Evolutionary conservation across 2,329 filamentous ascomycete species (phyloP).

Genomic region (Monosporascus sp.): DNA sequence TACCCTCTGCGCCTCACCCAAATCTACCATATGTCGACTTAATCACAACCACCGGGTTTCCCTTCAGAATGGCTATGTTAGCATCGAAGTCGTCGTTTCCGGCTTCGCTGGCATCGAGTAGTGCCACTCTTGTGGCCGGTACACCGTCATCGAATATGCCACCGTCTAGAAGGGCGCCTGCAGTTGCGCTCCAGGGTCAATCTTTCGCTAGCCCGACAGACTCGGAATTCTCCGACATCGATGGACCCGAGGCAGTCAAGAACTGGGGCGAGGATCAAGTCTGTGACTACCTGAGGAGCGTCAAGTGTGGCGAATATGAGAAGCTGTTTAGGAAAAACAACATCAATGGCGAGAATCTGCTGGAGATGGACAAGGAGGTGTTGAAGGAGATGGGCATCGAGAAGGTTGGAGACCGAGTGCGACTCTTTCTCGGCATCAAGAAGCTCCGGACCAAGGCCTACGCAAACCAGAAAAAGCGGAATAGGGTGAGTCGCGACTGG

Average conservation of each 20-base stretch:
- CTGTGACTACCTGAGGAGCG: slow-evolving; percentile 81
- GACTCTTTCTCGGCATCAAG: slow-evolving; percentile 81
- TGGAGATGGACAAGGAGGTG: slow-evolving; percentile 95
- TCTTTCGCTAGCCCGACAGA: slow-evolving; percentile 78
- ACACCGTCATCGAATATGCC: slow-evolving; percentile 44
- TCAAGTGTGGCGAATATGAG: slow-evolving; percentile 93
- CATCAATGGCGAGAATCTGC: slow-evolving; percentile 93
- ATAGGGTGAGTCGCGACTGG: slow-evolving; percentile 58
- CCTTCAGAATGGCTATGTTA: slow-evolving; percentile 64
- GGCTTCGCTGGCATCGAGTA: slow-evolving; percentile 44
- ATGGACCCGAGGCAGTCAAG: slow-evolving; percentile 69
- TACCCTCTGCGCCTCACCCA: slow-evolving; percentile 1
- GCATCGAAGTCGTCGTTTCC: slow-evolving; percentile 70
- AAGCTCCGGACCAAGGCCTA: slow-evolving; percentile 73
- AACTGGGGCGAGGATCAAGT: slow-evolving; percentile 91
- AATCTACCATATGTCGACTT: slow-evolving; percentile 14
- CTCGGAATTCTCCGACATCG: slow-evolving; percentile 84
- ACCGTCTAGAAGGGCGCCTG: slow-evolving; percentile 47
- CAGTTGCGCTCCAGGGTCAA: slow-evolving; percentile 45
- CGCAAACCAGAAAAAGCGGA: slow-evolving; percentile 73
- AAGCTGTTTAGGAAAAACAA: slow-evolving; percentile 85
- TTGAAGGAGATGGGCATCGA: slow-evolving; percentile 98
- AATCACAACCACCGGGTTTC: slow-evolving; percentile 6
- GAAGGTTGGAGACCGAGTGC: slow-evolving; percentile 93
- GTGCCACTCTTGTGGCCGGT: slow-evolving; percentile 39